phyloP scores from a whole-genome alignment of 2,329 filamentous ascomycete species.

The Cryphonectria parasitica region DNA sequence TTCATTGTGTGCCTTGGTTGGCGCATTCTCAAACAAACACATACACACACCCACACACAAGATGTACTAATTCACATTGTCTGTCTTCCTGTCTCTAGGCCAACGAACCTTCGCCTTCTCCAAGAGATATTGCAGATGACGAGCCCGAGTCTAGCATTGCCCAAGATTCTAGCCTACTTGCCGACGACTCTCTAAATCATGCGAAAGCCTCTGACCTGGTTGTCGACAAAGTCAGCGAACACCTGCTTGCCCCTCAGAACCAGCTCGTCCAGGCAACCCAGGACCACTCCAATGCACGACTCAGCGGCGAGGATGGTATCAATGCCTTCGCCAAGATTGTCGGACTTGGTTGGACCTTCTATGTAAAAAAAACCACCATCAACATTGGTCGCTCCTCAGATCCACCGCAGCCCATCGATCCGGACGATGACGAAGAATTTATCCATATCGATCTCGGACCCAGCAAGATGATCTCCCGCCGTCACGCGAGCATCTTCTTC shows the following conservation, averaged over 20 bases:
- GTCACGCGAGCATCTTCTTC: slow-evolving; percentile 76
- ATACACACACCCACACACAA: neutral
- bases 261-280: slow-evolving; percentile 61
- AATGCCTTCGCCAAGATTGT: slow-evolving; percentile 82
- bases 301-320: slow-evolving; percentile 64
- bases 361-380: slow-evolving; percentile 74
- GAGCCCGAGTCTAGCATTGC: slow-evolving; percentile 36
- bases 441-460: slow-evolving; percentile 90
- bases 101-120: slow-evolving; percentile 32
- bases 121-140: slow-evolving; percentile 50
- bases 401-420: slow-evolving; percentile 46
- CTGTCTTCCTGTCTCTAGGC: slow-evolving; percentile 11
- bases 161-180: slow-evolving; percentile 44
- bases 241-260: slow-evolving; percentile 47
- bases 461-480: slow-evolving; percentile 78
- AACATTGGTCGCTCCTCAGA: slow-evolving; percentile 76
- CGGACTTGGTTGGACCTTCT: slow-evolving; percentile 83
- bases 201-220: slow-evolving; percentile 58
- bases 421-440: slow-evolving; percentile 51
- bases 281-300: slow-evolving; percentile 66
- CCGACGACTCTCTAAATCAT: slow-evolving; percentile 44
- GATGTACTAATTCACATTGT: slow-evolving; percentile 16
- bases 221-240: slow-evolving; percentile 60
- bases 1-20: slow-evolving; percentile 5
- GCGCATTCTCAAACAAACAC: neutral